Conservation (phyloP, 352 stramenopile species). For the Phytophthora brassicae region DNA sequence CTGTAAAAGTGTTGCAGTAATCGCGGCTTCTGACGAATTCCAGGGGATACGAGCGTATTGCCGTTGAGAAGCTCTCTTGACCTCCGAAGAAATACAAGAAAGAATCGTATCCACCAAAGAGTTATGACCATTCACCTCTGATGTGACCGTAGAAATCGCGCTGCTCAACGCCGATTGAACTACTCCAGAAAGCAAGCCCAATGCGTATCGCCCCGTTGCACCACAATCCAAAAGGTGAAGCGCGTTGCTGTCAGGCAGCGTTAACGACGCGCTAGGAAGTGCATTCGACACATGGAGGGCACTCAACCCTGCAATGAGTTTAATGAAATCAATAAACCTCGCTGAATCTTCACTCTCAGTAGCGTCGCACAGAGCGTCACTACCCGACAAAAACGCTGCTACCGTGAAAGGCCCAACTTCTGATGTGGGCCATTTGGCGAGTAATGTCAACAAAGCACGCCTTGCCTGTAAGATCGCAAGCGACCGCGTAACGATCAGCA, state of each 20-base stretch:
- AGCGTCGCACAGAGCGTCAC: background rate
- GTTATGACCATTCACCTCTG: conserved; percentile 25
- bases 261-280: conserved; percentile 26
- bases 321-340: conserved; percentile 83
- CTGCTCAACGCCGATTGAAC: conserved; percentile 48
- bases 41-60: conserved; percentile 84
- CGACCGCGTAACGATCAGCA: conserved; percentile 72
- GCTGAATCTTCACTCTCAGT: conserved; percentile 39
- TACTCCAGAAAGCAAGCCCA: conserved; percentile 53
- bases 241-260: conserved; percentile 43
- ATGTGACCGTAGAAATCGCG: conserved; percentile 28
- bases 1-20: conserved; percentile 73
- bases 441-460: conserved; percentile 68
- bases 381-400: conserved; percentile 40
- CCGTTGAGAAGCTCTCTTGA: conserved; percentile 68
- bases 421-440: conserved; percentile 73
- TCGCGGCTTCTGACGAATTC: conserved; percentile 70
- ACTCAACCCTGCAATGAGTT: conserved; percentile 75
- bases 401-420: conserved; percentile 63
- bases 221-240: conserved; percentile 58
- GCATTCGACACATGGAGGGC: conserved; percentile 43
- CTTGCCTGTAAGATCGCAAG: conserved; percentile 83
- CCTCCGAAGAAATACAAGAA: conserved; percentile 58
- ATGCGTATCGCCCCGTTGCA: conserved; percentile 54
- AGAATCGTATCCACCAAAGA: conserved; percentile 59